Evolutionary conservation across 2,329 filamentous ascomycete genomes (phyloP).

Genomic region (Botrytis sinoallii): DNA sequence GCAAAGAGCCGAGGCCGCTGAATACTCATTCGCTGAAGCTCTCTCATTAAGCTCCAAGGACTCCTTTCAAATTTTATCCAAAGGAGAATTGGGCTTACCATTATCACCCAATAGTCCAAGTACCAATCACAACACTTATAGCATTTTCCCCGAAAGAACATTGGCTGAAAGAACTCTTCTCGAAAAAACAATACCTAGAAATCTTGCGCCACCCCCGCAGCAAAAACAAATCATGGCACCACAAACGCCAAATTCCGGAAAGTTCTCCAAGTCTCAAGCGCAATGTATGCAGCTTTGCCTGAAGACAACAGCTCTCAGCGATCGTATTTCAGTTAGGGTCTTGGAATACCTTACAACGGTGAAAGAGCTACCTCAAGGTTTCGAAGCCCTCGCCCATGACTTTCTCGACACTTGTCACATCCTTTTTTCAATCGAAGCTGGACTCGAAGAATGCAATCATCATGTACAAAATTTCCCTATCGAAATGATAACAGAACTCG

Average conservation of each 20-base stretch:
- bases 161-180: background rate
- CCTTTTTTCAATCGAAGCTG: conserved; percentile 66
- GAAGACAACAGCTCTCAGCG: conserved; percentile 57
- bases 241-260: background rate
- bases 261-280: conserved; percentile 25
- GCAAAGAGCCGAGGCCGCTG: conserved; percentile 3
- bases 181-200: background rate
- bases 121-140: background rate
- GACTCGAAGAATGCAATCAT: conserved; percentile 53
- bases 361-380: conserved; percentile 52
- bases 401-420: conserved; percentile 66
- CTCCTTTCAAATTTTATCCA: conserved; percentile 1
- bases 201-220: background rate
- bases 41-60: conserved; percentile 7
- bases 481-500: conserved; percentile 62
- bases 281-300: conserved; percentile 50
- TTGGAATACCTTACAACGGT: conserved; percentile 60
- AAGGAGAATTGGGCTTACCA: conserved; percentile 2
- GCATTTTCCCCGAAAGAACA: background rate
- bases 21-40: conserved; percentile 16
- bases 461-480: conserved; percentile 52
- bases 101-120: background rate
- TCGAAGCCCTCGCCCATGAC: conserved; percentile 59
- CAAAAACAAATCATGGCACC: conserved; percentile 5
- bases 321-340: conserved; percentile 62